These are phyloP conservation scores for Aspergillus ustus DNA, from an alignment of 2,329 filamentous ascomycete genomes.

Conservation along the genomic window DNA sequence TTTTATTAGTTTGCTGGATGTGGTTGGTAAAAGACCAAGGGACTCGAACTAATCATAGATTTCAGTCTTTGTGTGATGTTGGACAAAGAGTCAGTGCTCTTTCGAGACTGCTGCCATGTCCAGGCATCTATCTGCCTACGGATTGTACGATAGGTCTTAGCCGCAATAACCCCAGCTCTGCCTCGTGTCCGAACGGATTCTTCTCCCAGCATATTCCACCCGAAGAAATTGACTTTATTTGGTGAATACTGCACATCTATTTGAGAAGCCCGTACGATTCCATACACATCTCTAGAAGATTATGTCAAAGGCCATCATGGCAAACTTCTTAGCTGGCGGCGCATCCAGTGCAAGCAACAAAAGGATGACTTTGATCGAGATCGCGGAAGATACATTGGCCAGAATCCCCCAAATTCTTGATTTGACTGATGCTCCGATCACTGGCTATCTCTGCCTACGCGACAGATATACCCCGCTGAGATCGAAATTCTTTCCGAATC, in stretches of 20 bases:
- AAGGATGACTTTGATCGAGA: slow-evolving; percentile 41
- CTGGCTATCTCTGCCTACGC: slow-evolving; percentile 46
- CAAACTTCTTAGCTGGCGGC: not conserved
- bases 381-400: slow-evolving; percentile 54
- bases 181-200: not conserved
- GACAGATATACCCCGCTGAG: slow-evolving; percentile 47
- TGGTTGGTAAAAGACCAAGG: not conserved
- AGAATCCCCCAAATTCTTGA: slow-evolving; percentile 55
- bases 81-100: not conserved
- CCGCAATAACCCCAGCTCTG: not conserved
- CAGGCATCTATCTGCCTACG: not conserved
- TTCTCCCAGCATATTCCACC: not conserved
- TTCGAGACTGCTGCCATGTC: not conserved
- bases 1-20: not conserved
- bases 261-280: not conserved
- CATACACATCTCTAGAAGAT: not conserved
- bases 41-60: not conserved
- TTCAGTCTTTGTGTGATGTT: not conserved
- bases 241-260: not conserved
- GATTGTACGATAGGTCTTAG: not conserved
- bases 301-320: not conserved
- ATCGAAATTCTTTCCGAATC: slow-evolving; percentile 48
- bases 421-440: slow-evolving; percentile 43
- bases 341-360: not conserved
- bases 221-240: not conserved